Base-by-base conservation (phyloP, 2,329 filamentous ascomycete species). In the Pezicula rhizophila region DNA sequence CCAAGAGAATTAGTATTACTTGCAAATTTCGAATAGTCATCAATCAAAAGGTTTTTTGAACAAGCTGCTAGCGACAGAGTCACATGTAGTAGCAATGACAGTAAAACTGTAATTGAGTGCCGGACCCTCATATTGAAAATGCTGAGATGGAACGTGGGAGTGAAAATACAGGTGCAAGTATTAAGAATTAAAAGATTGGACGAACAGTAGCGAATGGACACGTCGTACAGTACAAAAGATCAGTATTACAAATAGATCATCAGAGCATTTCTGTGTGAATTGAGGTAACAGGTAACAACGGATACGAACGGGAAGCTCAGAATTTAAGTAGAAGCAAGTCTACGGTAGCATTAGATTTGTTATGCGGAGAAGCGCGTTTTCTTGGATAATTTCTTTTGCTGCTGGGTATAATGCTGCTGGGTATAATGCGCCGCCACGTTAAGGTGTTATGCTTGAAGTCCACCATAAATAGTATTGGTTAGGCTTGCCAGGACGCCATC, bases 1-100 rank as follows among this genome's bases (percentile, higher is more conserved):
- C 60, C 62, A 4, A 68, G 56, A 40, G 59, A 63, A 55, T 70
- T 69, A 42, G 54, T 56, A 48, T 63, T 62, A 15, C 52, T 63
- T 5, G 62, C 57, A 42, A 59, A 65, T 0, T 59, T 57, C 10
- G 61, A 50, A 56, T 61, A 65, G 47, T 64, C 54, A 42, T 65
- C 63, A 41, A 65, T 50, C 12, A 62, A 26, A 8, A 65, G 49
- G 55, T 61, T 59, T n/a, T 51, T 41, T 31, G 57, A 51, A 44
- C 62, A 64, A 23, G 54, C 58, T 34, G 56, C 54, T 45, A 51
- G 52, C 23, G 50, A 23, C 5, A 28, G 40, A 42, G 8, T 25
- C 25, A 10, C 11, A 28, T 42, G 25, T 15, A 42, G 25, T 15
- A 42, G 20, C 20, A 42, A 26, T 15, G 23, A 12, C 40, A 42